phyloP scores from a whole-genome alignment of 495 filamentous ascomycete species.

The Xylaria intraflava region DNA sequence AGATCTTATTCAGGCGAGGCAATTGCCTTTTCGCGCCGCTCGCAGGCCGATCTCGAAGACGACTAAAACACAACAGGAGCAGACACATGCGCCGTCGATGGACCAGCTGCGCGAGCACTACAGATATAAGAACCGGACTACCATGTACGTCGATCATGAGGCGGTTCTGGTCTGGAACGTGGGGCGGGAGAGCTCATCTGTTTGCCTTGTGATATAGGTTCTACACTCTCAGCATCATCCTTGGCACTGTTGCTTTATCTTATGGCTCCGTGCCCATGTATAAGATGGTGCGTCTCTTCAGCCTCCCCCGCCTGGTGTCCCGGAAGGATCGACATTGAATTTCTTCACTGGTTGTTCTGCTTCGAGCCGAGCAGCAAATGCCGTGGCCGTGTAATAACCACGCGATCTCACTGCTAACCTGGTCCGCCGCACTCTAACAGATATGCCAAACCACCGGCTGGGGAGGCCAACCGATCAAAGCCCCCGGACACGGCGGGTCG shows the following conservation, averaged over 20 bases:
- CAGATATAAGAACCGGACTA: conserved; percentile 51
- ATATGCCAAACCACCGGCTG: conserved; percentile 97
- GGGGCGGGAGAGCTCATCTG: conserved; percentile 1
- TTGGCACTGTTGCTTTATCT: conserved; percentile 84
- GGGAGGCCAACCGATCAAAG: conserved; percentile 86
- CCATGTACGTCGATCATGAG: conserved; percentile 37
- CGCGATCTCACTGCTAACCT: not conserved
- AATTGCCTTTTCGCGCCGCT: conserved; percentile 2
- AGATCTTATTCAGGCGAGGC: conserved; percentile 10
- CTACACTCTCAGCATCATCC: conserved; percentile 76
- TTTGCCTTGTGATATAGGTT: conserved; percentile 46
- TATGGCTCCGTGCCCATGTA: conserved; percentile 97
- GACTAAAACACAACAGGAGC: conserved; percentile 14
- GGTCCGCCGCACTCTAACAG: conserved; percentile 33
- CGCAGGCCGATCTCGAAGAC: conserved; percentile 17
- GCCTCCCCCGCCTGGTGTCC: not conserved
- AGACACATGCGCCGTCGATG: conserved; percentile 39
- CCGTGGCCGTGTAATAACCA: not conserved
- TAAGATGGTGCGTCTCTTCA: conserved; percentile 65
- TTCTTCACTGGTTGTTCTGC: not conserved
- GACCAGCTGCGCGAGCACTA: conserved; percentile 50
- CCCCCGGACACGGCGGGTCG: conserved; percentile 56
- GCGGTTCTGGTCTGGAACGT: conserved; percentile 1
- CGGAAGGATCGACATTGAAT: not conserved
- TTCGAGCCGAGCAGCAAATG: not conserved